These are phyloP conservation scores for Mortierella sp. DNA, from an alignment of 371 early-diverging fungal genomes.

Conservation along the genomic window DNA sequence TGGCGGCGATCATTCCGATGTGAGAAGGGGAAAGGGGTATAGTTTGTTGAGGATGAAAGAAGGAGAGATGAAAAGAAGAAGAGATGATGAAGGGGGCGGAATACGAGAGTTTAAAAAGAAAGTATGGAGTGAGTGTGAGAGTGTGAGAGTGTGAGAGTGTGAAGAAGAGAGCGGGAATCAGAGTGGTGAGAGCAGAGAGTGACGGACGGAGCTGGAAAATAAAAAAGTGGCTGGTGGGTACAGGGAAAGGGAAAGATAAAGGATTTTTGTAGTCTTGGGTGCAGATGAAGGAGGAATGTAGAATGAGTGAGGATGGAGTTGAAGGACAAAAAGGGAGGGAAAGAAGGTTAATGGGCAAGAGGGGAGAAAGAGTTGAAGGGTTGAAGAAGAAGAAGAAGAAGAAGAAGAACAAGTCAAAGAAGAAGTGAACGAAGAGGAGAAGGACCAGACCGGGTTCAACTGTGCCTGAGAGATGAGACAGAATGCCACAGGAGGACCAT, in stretches of 20 bases:
- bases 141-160: neutral
- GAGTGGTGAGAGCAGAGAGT: neutral
- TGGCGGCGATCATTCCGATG: slow-evolving; percentile 32
- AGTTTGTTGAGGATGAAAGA: slow-evolving; percentile 4
- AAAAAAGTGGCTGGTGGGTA: slow-evolving; percentile 4
- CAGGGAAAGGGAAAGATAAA: neutral
- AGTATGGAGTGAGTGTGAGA: neutral
- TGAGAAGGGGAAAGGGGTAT: neutral
- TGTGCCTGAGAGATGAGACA: slow-evolving; percentile 6
- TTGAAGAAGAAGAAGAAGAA: neutral
- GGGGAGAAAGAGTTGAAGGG: neutral
- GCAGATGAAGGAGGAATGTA: neutral
- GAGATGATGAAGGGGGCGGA: neutral
- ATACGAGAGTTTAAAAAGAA: neutral
- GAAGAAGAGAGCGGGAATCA: neutral
- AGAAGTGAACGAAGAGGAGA: neutral
- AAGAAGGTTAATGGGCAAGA: neutral
- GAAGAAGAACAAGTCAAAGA: neutral
- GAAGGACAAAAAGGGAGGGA: neutral
- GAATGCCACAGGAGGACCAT: neutral
- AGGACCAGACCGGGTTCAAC: neutral
- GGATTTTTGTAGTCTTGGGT: neutral
- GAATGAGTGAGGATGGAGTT: neutral
- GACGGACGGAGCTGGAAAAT: neutral
- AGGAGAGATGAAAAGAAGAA: neutral